Conservation (phyloP, 2,329 filamentous ascomycete genomes). For the Ceratocystis cacaofunesta region DNA sequence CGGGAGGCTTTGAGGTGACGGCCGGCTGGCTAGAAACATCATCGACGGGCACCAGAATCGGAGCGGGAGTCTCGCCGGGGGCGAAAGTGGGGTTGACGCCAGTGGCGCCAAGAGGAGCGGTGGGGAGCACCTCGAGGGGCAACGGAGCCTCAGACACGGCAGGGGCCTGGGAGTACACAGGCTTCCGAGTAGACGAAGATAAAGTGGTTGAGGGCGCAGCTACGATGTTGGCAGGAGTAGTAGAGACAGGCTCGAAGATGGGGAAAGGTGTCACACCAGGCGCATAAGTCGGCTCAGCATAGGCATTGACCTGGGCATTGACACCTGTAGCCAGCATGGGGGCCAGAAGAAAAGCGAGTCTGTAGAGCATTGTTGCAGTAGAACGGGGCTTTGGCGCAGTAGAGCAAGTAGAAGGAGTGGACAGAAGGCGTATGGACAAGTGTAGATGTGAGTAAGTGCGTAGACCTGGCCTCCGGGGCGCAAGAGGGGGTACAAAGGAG, state of each 20-base stretch:
- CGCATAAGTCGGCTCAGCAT: constrained; percentile 9
- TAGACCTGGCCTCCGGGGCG: background rate
- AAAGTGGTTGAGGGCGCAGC: background rate
- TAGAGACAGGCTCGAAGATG: constrained; percentile 13
- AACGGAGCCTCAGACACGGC: background rate
- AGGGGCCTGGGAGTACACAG: background rate
- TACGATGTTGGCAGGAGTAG: background rate
- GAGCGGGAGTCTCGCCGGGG: constrained; percentile 8
- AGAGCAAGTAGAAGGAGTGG: no score
- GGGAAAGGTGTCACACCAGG: constrained; percentile 12
- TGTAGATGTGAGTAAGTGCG: background rate
- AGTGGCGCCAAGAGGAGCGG: background rate
- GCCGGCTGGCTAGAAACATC: background rate
- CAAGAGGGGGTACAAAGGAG: constrained; percentile 1
- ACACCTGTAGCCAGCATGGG: constrained; percentile 5
- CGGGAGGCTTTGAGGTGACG: background rate
- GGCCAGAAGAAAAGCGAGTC: constrained; percentile 8
- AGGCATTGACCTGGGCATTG: constrained; percentile 1
- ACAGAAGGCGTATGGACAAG: background rate
- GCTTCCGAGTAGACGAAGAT: background rate
- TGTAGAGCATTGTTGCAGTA: constrained; percentile 6
- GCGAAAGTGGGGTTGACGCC: constrained; percentile 4
- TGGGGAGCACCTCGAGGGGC: background rate
- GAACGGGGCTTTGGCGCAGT: background rate
- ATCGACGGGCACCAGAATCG: constrained; percentile 12